Evolutionary conservation across 192 early-diverging fungal species (phyloP).

Genomic region (Backusella mclennaniae): DNA sequence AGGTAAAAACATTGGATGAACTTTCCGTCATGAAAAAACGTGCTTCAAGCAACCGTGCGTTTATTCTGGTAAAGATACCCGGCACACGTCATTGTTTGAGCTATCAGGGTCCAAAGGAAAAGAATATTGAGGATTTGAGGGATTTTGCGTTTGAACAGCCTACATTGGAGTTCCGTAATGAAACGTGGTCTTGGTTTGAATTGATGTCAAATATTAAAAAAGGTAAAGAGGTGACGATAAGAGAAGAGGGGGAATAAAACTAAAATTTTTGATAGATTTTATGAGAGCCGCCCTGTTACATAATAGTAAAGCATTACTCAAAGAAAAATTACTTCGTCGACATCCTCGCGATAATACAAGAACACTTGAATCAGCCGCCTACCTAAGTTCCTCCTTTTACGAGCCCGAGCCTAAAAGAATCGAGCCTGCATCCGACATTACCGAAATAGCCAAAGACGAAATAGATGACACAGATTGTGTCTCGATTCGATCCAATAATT

Average conservation of each 20-base stretch:
- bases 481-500: neutral
- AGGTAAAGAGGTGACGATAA: conserved; percentile 41
- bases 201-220: conserved; percentile 65
- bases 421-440: neutral
- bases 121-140: conserved; percentile 73
- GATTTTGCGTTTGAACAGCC: conserved; percentile 73
- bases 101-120: conserved; percentile 81
- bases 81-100: conserved; percentile 78
- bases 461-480: conserved; percentile 1
- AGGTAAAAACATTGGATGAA: conserved; percentile 43
- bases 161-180: conserved; percentile 77
- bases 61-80: conserved; percentile 89
- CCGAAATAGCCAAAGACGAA: neutral
- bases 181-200: conserved; percentile 81
- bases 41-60: conserved; percentile 82
- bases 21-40: conserved; percentile 83
- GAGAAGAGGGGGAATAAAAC: neutral
- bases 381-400: neutral
- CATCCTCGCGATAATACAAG: conserved; percentile 24
- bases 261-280: conserved; percentile 15
- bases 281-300: conserved; percentile 35
- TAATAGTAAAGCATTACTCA: conserved; percentile 31
- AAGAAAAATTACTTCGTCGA: conserved; percentile 37
- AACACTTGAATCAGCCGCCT: neutral
- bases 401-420: neutral